Percentiles rank a stretch among this genome's conserved stretches.
phyloP scores from a whole-genome alignment of 2,329 filamentous ascomycete genomes.

The Colletotrichum spinosum region DNA sequence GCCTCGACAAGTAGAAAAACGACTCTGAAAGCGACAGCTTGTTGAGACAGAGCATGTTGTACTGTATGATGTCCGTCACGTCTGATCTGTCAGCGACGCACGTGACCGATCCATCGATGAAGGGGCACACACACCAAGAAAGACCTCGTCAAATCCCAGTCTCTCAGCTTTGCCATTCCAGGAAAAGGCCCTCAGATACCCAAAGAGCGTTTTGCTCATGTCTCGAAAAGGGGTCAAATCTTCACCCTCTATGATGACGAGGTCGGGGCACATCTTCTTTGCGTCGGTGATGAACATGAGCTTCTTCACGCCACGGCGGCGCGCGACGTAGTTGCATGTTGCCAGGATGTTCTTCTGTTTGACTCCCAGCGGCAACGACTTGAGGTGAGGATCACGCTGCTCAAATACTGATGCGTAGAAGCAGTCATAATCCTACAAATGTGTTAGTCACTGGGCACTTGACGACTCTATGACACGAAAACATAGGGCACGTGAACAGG shows the following conservation, averaged over 20 bases:
- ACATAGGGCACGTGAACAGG: conserved; percentile 23
- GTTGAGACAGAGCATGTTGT: conserved; percentile 82
- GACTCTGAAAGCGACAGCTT: conserved; percentile 70
- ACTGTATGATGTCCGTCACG: conserved; percentile 86
- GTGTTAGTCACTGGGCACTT: too few species aligned
- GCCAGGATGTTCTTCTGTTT: conserved; percentile 94
- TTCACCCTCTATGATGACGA: conserved; percentile 88
- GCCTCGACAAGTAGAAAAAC: conserved; percentile 81
- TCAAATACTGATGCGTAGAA: conserved; percentile 96
- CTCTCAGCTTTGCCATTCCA: conserved; percentile 85
- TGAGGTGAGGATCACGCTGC: conserved; percentile 80
- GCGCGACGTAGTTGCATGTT: conserved; percentile 94
- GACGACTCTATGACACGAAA: conserved; percentile 5
- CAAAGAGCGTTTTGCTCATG: conserved; percentile 83
- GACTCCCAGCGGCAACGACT: conserved; percentile 80
- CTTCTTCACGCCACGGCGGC: conserved; percentile 79
- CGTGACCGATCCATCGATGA: too few species aligned
- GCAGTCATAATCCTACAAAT: conserved; percentile 79
- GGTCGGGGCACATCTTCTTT: conserved; percentile 81
- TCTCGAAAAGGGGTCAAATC: conserved; percentile 88
- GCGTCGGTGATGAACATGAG: conserved; percentile 88
- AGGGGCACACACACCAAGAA: conserved; percentile 52
- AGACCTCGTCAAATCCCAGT: conserved; percentile 90
- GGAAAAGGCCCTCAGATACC: conserved; percentile 76
- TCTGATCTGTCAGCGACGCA: conserved; percentile 69